A percentile compares a stretch with the other conserved stretches of the same genome.
phyloP scores from a whole-genome alignment of 192 early-diverging fungal species.

The Entomortierella lignicola region DNA sequence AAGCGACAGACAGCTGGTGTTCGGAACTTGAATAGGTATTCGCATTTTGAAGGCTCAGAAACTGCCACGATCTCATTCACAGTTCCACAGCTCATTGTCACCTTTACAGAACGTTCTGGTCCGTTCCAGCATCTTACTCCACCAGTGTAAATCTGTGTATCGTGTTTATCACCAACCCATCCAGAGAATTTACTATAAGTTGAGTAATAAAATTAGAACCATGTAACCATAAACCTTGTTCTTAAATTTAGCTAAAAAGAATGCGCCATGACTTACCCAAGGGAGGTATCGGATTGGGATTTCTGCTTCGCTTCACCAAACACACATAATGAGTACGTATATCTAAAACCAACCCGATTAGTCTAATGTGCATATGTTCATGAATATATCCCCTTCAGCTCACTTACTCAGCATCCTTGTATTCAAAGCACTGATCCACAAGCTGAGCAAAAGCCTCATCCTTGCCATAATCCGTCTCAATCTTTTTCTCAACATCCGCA shows the following conservation, averaged over 20 bases:
- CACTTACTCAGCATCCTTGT: slow-evolving; percentile 75
- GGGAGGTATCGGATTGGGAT: slow-evolving; percentile 71
- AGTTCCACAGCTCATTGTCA: slow-evolving; percentile 71
- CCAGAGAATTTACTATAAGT: slow-evolving; percentile 57
- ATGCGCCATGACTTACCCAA: slow-evolving; percentile 56
- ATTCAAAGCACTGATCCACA: slow-evolving; percentile 74
- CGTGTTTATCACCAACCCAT: slow-evolving; percentile 67
- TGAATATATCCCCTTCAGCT: not conserved
- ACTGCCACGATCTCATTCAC: slow-evolving; percentile 78
- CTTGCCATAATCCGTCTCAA: slow-evolving; percentile 78
- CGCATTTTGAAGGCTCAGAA: slow-evolving; percentile 93
- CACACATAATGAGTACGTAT: slow-evolving; percentile 74
- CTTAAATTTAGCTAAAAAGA: not conserved
- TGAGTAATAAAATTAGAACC: not conserved
- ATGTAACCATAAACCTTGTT: not conserved
- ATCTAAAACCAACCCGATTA: slow-evolving; percentile 60
- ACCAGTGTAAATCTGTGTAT: slow-evolving; percentile 73
- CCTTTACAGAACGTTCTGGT: slow-evolving; percentile 83
- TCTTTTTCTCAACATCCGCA: slow-evolving; percentile 61
- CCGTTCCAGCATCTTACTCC: slow-evolving; percentile 97
- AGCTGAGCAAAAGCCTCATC: slow-evolving; percentile 76
- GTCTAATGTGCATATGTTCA: not conserved
- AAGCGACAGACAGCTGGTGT: slow-evolving; percentile 85
- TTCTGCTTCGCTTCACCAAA: slow-evolving; percentile 85
- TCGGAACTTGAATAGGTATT: slow-evolving; percentile 83